Percentiles rank a stretch among this genome's conserved stretches.
These are phyloP conservation scores for Exserohilum rostratum DNA, from an alignment of 2,329 filamentous ascomycete species.

Conservation along the genomic window DNA sequence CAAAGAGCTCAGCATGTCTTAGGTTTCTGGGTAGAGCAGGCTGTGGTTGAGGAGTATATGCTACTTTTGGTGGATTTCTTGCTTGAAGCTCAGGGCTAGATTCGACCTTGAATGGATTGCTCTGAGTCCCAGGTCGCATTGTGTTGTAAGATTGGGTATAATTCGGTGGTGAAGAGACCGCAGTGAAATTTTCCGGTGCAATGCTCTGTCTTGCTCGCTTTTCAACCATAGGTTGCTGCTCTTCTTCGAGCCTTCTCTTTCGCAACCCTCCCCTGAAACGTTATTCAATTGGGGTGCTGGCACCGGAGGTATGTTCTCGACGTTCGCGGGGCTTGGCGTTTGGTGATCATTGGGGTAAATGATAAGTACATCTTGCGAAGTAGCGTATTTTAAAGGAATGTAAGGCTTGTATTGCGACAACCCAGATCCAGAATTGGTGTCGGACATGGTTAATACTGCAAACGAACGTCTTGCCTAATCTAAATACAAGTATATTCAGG, in stretches of 20 bases:
- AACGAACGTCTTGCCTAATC: too few species aligned
- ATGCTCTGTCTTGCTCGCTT: conserved; percentile 1
- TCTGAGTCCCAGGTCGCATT: conserved; percentile 14
- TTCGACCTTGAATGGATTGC: conserved; percentile 19
- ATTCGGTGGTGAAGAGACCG: not conserved
- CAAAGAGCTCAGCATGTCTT: conserved; percentile 75
- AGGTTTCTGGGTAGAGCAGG: conserved; percentile 28
- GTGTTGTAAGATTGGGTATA: not conserved
- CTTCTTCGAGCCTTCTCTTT: conserved; percentile 17
- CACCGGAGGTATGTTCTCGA: conserved; percentile 1
- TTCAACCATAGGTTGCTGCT: not conserved
- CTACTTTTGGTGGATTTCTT: not conserved
- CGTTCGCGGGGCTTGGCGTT: not conserved
- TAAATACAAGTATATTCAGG: too few species aligned
- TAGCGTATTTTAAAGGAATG: not conserved
- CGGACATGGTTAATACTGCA: not conserved
- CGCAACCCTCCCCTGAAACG: not conserved
- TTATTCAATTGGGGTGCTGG: not conserved
- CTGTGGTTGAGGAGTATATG: not conserved
- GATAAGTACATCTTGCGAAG: not conserved
- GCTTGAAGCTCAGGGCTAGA: conserved; percentile 19
- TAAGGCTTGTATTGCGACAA: not conserved
- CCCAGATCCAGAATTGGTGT: not conserved
- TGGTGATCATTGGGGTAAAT: not conserved
- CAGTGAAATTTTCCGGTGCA: not conserved